Conservation (phyloP, 208 protist species). For the Leptomonas seymouri region DNA sequence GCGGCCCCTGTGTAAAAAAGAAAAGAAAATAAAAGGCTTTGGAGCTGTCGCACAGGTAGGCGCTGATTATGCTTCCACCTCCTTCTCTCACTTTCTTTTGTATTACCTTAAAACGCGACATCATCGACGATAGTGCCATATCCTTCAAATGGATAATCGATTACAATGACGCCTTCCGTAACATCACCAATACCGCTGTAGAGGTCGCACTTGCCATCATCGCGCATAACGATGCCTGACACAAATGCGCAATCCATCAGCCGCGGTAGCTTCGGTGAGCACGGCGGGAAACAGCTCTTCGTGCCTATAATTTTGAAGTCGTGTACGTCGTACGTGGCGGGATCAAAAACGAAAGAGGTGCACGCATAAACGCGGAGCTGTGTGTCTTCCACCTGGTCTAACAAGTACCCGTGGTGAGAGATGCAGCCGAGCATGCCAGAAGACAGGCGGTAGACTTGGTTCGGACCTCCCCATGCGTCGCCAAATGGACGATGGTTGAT, state of each 20-base stretch:
- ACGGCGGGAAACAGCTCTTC: slow-evolving; percentile 41
- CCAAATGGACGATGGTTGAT: slow-evolving; percentile 59
- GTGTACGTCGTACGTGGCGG: slow-evolving; percentile 39
- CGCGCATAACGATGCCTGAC: slow-evolving; percentile 48
- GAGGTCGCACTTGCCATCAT: slow-evolving; percentile 47
- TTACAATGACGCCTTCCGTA: slow-evolving; percentile 36
- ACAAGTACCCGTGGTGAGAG: slow-evolving; percentile 51
- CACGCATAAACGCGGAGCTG: slow-evolving; percentile 51
- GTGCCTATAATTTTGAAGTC: slow-evolving; percentile 63
- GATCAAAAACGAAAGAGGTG: slow-evolving; percentile 60
- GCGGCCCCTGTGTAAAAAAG: not conserved
- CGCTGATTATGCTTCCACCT: not conserved
- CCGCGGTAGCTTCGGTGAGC: slow-evolving; percentile 33
- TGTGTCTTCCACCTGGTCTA: slow-evolving; percentile 34
- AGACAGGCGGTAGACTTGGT: slow-evolving; percentile 48
- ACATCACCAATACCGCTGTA: slow-evolving; percentile 53
- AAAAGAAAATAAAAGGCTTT: too few species aligned
- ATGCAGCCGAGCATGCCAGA: slow-evolving; percentile 56
- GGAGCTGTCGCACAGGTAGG: not conserved
- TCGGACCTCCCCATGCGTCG: slow-evolving; percentile 55
- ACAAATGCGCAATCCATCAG: slow-evolving; percentile 51
- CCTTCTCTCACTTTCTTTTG: not conserved
- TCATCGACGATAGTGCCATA: slow-evolving; percentile 48
- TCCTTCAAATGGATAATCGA: slow-evolving; percentile 70
- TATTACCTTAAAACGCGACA: slow-evolving; percentile 36